Evolutionary conservation across 345 rosid genomes (phyloP).

Genomic region (Pistacia integerrima): DNA sequence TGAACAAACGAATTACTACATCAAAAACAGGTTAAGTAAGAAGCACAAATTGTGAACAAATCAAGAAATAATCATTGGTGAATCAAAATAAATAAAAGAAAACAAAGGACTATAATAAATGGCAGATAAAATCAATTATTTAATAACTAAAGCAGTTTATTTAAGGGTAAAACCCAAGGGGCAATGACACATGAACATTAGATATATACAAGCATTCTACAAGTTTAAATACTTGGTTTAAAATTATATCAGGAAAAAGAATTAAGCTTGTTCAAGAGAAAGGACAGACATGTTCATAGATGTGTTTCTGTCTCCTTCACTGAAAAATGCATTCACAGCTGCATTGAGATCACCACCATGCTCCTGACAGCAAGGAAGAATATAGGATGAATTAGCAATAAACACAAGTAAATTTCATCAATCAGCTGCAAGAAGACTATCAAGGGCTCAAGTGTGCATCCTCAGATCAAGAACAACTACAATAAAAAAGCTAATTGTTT

Average conservation of each 20-base stretch:
- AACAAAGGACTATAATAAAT: not conserved
- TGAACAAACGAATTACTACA: conserved; percentile 6
- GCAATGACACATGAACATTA: not conserved
- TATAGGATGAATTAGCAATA: conserved; percentile 21
- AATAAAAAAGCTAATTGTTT: not conserved
- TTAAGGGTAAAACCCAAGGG: not conserved
- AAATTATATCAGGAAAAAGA: no score
- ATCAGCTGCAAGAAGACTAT: not conserved
- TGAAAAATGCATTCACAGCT: conserved; percentile 90
- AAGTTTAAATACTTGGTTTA: not conserved
- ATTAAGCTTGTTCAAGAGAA: conserved; percentile 1
- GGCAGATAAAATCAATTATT: not conserved
- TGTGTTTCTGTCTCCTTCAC: conserved; percentile 76
- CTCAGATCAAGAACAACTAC: not conserved
- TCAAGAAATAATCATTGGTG: not conserved
- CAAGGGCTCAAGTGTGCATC: not conserved
- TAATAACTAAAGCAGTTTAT: not conserved
- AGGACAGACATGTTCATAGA: conserved; percentile 29
- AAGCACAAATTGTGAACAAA: not conserved
- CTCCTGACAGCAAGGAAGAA: conserved; percentile 53
- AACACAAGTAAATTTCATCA: conserved; percentile 7
- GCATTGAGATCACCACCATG: conserved; percentile 91
- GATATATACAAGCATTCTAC: not conserved
- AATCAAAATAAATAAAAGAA: not conserved
- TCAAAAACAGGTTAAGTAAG: not conserved